Conservation (phyloP, 129 eudicot genomes). For the Chrysanthemum makinoi region DNA sequence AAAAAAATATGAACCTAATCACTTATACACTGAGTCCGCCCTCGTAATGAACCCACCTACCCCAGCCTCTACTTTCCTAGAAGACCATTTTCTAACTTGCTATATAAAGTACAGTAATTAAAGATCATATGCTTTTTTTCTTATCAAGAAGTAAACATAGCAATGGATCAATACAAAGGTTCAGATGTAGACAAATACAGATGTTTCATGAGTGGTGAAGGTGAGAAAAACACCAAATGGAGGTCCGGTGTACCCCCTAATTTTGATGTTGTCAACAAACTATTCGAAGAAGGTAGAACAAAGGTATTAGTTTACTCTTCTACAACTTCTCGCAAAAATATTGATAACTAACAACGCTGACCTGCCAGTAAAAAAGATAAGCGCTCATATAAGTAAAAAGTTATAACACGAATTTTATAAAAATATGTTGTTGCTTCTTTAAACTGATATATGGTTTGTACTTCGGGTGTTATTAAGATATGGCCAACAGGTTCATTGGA, state of each 20-base stretch:
- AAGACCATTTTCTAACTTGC: no score
- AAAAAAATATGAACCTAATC: no score
- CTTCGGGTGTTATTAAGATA: slow-evolving; percentile 31
- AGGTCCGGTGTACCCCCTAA: slow-evolving; percentile 66
- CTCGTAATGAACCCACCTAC: no score
- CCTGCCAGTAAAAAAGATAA: no score
- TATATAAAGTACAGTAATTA: no score
- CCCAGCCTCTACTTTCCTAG: no score
- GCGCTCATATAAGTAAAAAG: no score
- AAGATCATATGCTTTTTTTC: no score
- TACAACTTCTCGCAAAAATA: no score
- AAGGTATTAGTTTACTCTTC: slow-evolving; percentile 45
- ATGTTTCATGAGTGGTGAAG: slow-evolving; percentile 58
- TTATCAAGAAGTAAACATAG: not conserved
- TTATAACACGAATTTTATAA: no score
- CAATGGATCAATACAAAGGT: slow-evolving; percentile 37
- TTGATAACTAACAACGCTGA: no score
- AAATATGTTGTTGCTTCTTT: not conserved
- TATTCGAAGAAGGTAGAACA: slow-evolving; percentile 87
- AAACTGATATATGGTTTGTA: not conserved
- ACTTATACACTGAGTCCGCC: no score
- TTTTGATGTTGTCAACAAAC: slow-evolving; percentile 72
- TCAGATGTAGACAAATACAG: slow-evolving; percentile 59
- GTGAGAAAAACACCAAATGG: slow-evolving; percentile 75
- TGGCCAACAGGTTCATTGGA: slow-evolving; percentile 77